These are phyloP conservation scores for Seiridium cupressi DNA, from an alignment of 2,329 filamentous ascomycete genomes.

Conservation along the genomic window DNA sequence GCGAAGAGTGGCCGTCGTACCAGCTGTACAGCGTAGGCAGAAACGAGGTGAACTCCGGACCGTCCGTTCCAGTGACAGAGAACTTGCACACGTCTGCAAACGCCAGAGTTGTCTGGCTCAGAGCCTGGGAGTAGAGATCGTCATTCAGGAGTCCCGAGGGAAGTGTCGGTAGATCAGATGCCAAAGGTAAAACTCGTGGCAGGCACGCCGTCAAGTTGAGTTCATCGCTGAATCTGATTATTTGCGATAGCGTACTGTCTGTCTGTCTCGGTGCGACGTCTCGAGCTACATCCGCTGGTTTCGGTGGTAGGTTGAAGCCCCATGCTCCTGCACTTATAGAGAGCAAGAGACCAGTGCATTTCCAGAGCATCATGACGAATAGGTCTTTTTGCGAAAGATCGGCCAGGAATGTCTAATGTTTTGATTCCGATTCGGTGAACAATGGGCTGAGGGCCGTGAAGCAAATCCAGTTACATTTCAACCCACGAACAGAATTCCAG, in stretches of 20 bases:
- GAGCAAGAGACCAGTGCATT: not conserved
- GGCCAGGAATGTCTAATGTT: not conserved
- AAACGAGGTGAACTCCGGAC: slow-evolving; percentile 17
- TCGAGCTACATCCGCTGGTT: not conserved
- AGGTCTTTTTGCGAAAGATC: not conserved
- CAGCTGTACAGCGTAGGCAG: slow-evolving; percentile 23
- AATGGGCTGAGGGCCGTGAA: too few relatives aligned
- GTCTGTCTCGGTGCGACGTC: not conserved
- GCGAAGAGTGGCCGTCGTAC: slow-evolving; percentile 16
- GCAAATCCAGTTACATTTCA: too few relatives aligned
- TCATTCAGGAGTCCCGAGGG: slow-evolving; percentile 16
- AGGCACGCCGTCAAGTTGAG: slow-evolving; percentile 18
- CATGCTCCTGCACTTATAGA: not conserved
- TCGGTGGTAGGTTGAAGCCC: not conserved
- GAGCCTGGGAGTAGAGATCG: slow-evolving; percentile 19
- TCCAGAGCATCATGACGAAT: not conserved
- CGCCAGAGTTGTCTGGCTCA: slow-evolving; percentile 21
- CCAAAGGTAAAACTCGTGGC: slow-evolving; percentile 18
- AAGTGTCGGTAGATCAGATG: slow-evolving; percentile 19
- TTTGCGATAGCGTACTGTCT: not conserved
- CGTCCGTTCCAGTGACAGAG: slow-evolving; percentile 19
- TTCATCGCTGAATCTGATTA: not conserved
- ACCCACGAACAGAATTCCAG: too few relatives aligned
- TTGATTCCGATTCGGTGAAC: too few relatives aligned
- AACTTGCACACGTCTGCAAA: slow-evolving; percentile 22